Evolutionary conservation across 2,329 filamentous ascomycete genomes (phyloP), one percentile per base, ranked within the genome.

Genomic region (Cyclaneusma minus): DNA sequence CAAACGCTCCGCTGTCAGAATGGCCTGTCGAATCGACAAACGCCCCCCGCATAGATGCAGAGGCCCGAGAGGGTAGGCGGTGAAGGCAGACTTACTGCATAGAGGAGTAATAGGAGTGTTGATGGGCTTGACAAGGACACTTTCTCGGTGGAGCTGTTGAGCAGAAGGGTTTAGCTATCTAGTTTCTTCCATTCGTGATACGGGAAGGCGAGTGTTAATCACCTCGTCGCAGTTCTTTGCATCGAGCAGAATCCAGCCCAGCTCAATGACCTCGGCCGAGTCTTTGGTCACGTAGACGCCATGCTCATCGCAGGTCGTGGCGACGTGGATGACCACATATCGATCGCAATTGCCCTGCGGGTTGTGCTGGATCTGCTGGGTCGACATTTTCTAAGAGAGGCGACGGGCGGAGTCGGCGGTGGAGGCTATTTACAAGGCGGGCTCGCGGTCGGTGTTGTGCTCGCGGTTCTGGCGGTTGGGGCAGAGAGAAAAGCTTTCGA

Each of bases 261-360:
- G 68, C 68, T 98, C 89, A 55, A 98, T 98, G 40, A 98, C 89
- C 62, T 98, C 89, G 35, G 89, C 89, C 32, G 89, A 95, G 58
- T 98, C 89, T 59, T 95, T 95, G 33, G 89, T 98, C 32, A 98
- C 89, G 55, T 98, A 98, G 39, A 98, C 89, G 36, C 89, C 89
- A 58, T 98, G 89, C 55, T 98, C 89, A 55, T 98, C 89, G 58
- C 89, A 98, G 42, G 89, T 98, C 18, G 89, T 98, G 37, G 89
- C 89, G 48, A 95, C 87, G 56, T 98, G 89, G 52, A 95, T 93
- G 48, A 98, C 82, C 40, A 94, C 79, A 58, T 93, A 98, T 54
- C 87, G 81, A 61, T 98, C 89, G 56, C 93, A 70, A 58, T 78
- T 78, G 42, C 74, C 65, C 42, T 70, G 68, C 26, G 61, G 62